phyloP scores from a whole-genome alignment of 495 filamentous ascomycete species.

The Thozetella sp. region DNA sequence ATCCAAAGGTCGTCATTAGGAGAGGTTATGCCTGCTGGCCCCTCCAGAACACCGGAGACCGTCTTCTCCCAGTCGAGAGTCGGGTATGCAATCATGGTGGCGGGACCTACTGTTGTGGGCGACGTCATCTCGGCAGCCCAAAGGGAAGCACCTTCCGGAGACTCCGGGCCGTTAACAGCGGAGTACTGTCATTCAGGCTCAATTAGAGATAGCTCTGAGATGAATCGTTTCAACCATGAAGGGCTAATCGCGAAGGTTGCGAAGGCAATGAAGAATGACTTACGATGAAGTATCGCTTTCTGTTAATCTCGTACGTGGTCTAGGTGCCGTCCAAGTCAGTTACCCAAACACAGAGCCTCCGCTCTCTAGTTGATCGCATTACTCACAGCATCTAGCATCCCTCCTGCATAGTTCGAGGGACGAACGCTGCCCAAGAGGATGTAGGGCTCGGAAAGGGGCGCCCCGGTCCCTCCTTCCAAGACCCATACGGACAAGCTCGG shows the following conservation, averaged over 20 bases:
- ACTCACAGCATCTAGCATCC: neutral
- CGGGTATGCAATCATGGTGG: constrained; percentile 34
- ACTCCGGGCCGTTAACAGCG: neutral
- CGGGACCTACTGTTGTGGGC: neutral
- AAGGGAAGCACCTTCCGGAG: neutral
- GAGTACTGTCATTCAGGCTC: neutral
- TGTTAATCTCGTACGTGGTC: neutral
- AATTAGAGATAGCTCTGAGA: neutral
- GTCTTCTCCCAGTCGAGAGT: constrained; percentile 43
- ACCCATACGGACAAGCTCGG: constrained; percentile 2
- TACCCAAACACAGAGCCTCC: no score
- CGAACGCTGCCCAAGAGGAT: neutral
- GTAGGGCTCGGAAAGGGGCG: neutral
- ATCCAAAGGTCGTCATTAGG: constrained; percentile 39
- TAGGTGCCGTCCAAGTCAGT: neutral
- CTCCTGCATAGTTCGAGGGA: neutral
- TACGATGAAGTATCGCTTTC: neutral
- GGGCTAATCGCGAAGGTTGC: neutral
- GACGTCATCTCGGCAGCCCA: neutral
- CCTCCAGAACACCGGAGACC: constrained; percentile 50
- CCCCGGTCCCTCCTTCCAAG: neutral
- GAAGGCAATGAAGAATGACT: no score
- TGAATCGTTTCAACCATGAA: neutral
- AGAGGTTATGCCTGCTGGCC: constrained; percentile 43
- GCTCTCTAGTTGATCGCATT: no score